Evolutionary conservation across 2,329 filamentous ascomycete species (phyloP).

Genomic region (Fusarium oligoseptatum): DNA sequence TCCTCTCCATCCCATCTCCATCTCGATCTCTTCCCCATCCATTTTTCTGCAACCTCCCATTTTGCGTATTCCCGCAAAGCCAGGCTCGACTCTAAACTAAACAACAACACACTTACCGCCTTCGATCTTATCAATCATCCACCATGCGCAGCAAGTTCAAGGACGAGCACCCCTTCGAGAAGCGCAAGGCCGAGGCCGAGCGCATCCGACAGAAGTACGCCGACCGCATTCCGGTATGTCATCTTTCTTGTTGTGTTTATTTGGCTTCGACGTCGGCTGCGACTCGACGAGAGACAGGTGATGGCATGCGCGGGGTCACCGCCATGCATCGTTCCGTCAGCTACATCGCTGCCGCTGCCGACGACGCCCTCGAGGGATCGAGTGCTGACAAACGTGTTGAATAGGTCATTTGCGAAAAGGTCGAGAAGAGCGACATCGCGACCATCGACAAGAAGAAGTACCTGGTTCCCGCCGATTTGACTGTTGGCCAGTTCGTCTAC

Average conservation of each 20-base stretch:
- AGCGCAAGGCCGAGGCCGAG: conserved; percentile 99
- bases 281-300: conserved; percentile 6
- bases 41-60: conserved; percentile 5
- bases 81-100: conserved; percentile 11
- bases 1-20: conserved; percentile 37
- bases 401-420: conserved; percentile 99
- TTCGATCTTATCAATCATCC: conserved; percentile 46
- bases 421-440: conserved; percentile 98
- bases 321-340: conserved; percentile 14
- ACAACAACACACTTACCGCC: conserved; percentile 34
- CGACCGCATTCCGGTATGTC: conserved; percentile 95
- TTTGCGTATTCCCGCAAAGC: conserved; percentile 8
- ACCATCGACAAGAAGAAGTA: conserved; percentile 99
- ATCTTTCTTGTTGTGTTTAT: conserved; percentile 21
- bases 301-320: conserved; percentile 37
- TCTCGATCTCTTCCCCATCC: conserved; percentile 11
- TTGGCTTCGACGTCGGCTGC: neutral
- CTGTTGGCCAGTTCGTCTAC: conserved; percentile 99
- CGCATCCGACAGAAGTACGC: conserved; percentile 99
- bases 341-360: neutral
- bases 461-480: conserved; percentile 95
- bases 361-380: neutral
- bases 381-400: conserved; percentile 13
- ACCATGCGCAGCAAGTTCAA: conserved; percentile 99
- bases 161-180: conserved; percentile 99